Base-by-base conservation (phyloP, 768 basidiomycete genomes). In the Serendipita indica region DNA sequence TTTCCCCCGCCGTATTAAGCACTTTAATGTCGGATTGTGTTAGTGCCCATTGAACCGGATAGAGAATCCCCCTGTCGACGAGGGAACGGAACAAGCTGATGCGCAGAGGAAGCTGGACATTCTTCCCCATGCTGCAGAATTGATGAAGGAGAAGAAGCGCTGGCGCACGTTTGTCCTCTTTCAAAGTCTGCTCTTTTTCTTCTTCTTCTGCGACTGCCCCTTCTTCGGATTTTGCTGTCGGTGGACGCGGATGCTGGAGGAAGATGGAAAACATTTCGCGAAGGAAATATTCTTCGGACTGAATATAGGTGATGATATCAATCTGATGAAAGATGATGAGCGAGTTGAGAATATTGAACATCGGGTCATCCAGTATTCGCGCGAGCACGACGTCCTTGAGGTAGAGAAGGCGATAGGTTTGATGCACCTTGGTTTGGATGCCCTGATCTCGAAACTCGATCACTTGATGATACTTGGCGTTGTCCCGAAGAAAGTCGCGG, bases 281-380 rank as follows among this genome's bases (percentile, higher is more conserved):
- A 33, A 97, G 73, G 68, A 97, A 87, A 10, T 71, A 67, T 1
- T 77, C 77, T 64, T 96, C 88, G 60, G 76, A 78, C 67, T 91
- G 87, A 33, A 98, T 79, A 66, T 94, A 83, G 52, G 77, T 81
- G 66, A 99, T 92, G 66, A 99, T 97, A 71, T 99, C 96, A 65
- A 94, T 91, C 69, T 99, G 94, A 72, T 98, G 96, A 79, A 93
- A 98, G 67, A 97, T 90, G 69, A 99, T 91, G 71, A 89, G 89
- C 1, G 90, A 92, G 71, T 92, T 97, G 67, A 98, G 80, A 65
- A 96, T 89, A 66, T 90, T 91, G 77, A 97, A 94, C 0, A 93
- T 97, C 1, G 89, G 86, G 69, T 99, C 96, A 65, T 99, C 96
- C 52, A 97, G 79, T 1, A 85, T 84, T 16, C 96, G 84, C 0